A percentile compares a stretch with the other conserved stretches of the same genome.
Conservation (phyloP, 768 basidiomycete genomes). For the Kwoniella dejecticola region DNA sequence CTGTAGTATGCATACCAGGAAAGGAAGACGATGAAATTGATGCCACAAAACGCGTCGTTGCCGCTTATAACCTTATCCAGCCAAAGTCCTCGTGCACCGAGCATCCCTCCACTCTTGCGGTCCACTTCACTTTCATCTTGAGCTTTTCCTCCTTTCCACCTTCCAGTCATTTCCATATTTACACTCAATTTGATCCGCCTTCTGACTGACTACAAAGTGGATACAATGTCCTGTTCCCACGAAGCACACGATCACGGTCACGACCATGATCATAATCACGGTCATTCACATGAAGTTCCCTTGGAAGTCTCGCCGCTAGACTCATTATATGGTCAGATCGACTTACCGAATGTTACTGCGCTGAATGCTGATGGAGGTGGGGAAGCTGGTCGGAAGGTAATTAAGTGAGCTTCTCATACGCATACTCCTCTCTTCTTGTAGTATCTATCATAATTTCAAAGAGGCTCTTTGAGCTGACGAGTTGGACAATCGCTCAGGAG, state of each 20-base stretch:
- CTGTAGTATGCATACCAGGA: too few relatives aligned
- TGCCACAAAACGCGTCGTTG: too few relatives aligned
- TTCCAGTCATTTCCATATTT: too few relatives aligned
- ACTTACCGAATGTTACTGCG: slow-evolving; percentile 75
- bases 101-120: slow-evolving; percentile 26
- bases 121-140: slow-evolving; percentile 18
- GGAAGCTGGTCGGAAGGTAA: slow-evolving; percentile 61
- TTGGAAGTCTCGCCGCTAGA: slow-evolving; percentile 55
- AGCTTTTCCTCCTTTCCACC: background rate
- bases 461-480: background rate
- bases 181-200: too few relatives aligned
- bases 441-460: background rate
- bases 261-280: slow-evolving; percentile 57
- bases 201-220: too few relatives aligned
- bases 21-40: too few relatives aligned
- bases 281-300: slow-evolving; percentile 54
- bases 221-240: slow-evolving; percentile 28
- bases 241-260: slow-evolving; percentile 40
- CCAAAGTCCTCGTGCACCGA: too few relatives aligned
- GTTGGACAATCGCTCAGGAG: slow-evolving; percentile 56
- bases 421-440: background rate
- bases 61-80: too few relatives aligned
- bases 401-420: slow-evolving; percentile 61
- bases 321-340: slow-evolving; percentile 69
- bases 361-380: slow-evolving; percentile 65